A percentile compares a stretch with the other conserved stretches of the same genome.
These are phyloP conservation scores for Mycogone perniciosa DNA, from an alignment of 2,329 filamentous ascomycete genomes.

Conservation along the genomic window DNA sequence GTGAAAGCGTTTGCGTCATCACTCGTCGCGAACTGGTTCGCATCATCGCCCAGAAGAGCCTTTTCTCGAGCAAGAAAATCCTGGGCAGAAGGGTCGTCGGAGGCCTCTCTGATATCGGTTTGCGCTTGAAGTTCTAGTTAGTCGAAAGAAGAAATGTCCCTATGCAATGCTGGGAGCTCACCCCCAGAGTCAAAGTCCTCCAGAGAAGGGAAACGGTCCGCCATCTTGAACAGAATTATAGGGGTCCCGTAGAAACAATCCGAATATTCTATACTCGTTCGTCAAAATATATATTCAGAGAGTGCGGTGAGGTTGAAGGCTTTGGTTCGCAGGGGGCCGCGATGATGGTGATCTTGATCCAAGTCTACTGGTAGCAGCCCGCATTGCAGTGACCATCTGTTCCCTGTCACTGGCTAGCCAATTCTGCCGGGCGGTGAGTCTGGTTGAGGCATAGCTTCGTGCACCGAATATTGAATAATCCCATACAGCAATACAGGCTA, in stretches of 20 bases:
- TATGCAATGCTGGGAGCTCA: slow-evolving; percentile 29
- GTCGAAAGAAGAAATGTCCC: slow-evolving; percentile 5
- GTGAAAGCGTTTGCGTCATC: slow-evolving; percentile 62
- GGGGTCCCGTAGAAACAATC: background rate
- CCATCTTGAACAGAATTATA: slow-evolving; percentile 45
- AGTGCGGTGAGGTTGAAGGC: background rate
- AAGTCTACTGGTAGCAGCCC: background rate
- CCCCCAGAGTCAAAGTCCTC: slow-evolving; percentile 68
- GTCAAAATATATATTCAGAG: background rate
- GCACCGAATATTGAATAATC: slow-evolving; percentile 17
- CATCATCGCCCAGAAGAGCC: slow-evolving; percentile 85
- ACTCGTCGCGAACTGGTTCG: slow-evolving; percentile 76
- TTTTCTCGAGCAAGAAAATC: slow-evolving; percentile 92
- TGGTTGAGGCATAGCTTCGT: slow-evolving; percentile 2
- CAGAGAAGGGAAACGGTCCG: slow-evolving; percentile 71
- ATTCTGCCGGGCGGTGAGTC: slow-evolving; percentile 33
- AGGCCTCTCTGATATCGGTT: slow-evolving; percentile 55
- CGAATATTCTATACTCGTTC: background rate
- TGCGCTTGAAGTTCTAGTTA: slow-evolving; percentile 46
- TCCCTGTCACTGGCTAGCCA: slow-evolving; percentile 18
- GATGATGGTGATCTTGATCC: slow-evolving; percentile 1
- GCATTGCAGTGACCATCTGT: slow-evolving; percentile 12
- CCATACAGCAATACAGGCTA: slow-evolving; percentile 11
- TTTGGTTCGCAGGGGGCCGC: slow-evolving; percentile 2
- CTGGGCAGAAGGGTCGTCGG: slow-evolving; percentile 56